Evolutionary conservation across 306 rosid genomes (phyloP), one percentile per base, ranked within the genome.

Genomic region (Malus orientalis): DNA sequence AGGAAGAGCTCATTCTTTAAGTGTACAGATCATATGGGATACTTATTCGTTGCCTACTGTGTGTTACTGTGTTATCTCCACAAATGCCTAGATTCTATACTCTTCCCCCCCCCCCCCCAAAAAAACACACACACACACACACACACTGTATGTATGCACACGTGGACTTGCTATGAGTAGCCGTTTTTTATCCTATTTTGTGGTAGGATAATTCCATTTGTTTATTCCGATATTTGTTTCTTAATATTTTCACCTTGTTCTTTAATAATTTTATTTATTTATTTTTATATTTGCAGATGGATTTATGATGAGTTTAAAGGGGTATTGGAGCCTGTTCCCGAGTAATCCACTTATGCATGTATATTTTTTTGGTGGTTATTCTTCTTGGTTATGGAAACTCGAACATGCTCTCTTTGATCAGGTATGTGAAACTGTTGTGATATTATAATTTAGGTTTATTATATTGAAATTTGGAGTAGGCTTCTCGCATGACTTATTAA

Each of bases 231-330:
- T 58, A 19, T 15, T 25, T 23, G 4, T 74, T 59, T 61, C 42
- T 27, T 60, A 57, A 12, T 72, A 6, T 22, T 7, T 11, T 42
- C 9, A 74, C 59, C 69, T 19, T 27, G 2, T 27, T 61, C 12
- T 74, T 74, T 44, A 6, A 16, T 18, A 25, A 42, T 18, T 29
- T 18, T 38, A 6, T 7, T 25, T 5, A 2, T 42, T 42, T 42
- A 42, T 42, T 42, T 42, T 42, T 42, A 42, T 42, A 15, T 74
- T 81, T 83, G 82, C 90, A 92, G 97, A 83, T 92, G 93, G 96
- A 78, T 84, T 69, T 92, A 90, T 74, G 97, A 92, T 66, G 92
- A 84, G 80, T 51, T 75, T 83, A 92, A 92, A 84, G 88, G 78
- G 70, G 77, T 87, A 80, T 86, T 92, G 81, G 91, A 88, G 78